A percentile compares a stretch with the other conserved stretches of the same genome.
phyloP scores from a whole-genome alignment of 2,329 filamentous ascomycete genomes.

The Sporothrix pallida region DNA sequence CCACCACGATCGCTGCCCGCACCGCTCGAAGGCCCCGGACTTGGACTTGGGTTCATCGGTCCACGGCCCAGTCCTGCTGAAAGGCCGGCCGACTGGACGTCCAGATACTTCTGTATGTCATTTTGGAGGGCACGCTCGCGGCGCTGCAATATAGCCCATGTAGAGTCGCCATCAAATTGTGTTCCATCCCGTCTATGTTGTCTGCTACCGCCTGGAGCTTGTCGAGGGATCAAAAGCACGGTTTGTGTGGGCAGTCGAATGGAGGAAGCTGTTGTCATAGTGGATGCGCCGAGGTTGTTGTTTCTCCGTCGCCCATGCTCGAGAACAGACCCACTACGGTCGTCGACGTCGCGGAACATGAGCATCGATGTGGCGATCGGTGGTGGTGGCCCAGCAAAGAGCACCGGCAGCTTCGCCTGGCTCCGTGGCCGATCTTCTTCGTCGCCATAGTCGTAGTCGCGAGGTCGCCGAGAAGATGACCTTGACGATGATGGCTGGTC shows the following conservation, averaged over 20 bases:
- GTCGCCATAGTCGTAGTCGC: slow-evolving; percentile 3
- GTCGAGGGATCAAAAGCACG: slow-evolving; percentile 48
- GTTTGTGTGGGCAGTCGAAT: slow-evolving; percentile 43
- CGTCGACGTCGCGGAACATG: slow-evolving; percentile 46
- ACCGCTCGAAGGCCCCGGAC: slow-evolving; percentile 45
- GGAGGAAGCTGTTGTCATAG: slow-evolving; percentile 37
- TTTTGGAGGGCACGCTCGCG: slow-evolving; percentile 54
- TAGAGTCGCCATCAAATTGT: slow-evolving; percentile 48
- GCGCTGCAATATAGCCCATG: slow-evolving; percentile 55
- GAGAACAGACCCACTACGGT: slow-evolving; percentile 29
- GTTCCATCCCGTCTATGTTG: slow-evolving; percentile 26
- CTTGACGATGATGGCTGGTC: slow-evolving; percentile 30
- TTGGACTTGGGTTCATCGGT: slow-evolving; percentile 37
- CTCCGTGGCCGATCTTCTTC: background rate
- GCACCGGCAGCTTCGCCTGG: slow-evolving; percentile 42
- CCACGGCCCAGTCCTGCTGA: slow-evolving; percentile 46
- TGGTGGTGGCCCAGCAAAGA: slow-evolving; percentile 58
- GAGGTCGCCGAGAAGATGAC: slow-evolving; percentile 32
- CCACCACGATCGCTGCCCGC: background rate
- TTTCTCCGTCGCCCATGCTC: slow-evolving; percentile 1
- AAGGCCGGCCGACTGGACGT: slow-evolving; percentile 56
- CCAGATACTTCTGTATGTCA: slow-evolving; percentile 56
- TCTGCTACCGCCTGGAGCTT: background rate
- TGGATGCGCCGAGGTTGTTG: background rate
- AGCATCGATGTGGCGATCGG: slow-evolving; percentile 55